A percentile compares a stretch with the other conserved stretches of the same genome.
These are phyloP conservation scores for Jaenimonas drosophilae DNA, from an alignment of 208 protist genomes.

Conservation along the genomic window DNA sequence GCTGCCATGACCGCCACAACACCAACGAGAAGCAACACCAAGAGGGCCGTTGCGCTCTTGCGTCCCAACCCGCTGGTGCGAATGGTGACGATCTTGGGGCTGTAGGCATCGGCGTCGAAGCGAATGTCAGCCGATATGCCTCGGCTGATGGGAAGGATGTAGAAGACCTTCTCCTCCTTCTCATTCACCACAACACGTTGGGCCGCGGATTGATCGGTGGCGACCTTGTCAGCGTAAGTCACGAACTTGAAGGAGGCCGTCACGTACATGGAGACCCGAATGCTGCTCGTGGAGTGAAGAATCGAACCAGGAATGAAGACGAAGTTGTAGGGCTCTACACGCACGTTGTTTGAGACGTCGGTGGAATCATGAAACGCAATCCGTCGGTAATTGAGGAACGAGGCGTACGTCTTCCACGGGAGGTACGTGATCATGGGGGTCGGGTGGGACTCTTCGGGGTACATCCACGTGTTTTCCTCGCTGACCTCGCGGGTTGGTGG, in stretches of 20 bases:
- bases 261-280: constrained; percentile 45
- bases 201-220: constrained; percentile 2
- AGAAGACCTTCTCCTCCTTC: constrained; percentile 42
- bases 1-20: constrained; percentile 37
- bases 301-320: constrained; percentile 72
- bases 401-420: constrained; percentile 52
- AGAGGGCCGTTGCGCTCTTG: constrained; percentile 36
- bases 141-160: constrained; percentile 51
- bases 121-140: constrained; percentile 39
- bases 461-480: constrained; percentile 50
- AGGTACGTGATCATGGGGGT: constrained; percentile 12
- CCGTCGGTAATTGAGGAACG: constrained; percentile 68
- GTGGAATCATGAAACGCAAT: constrained; percentile 11
- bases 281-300: constrained; percentile 52
- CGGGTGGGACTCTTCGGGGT: constrained; percentile 2
- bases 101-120: constrained; percentile 53
- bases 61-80: constrained; percentile 14
- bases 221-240: constrained; percentile 19
- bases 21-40: constrained; percentile 48
- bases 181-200: constrained; percentile 23
- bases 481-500: constrained; percentile 8
- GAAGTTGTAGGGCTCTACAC: constrained; percentile 60
- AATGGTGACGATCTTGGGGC: constrained; percentile 15
- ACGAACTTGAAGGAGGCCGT: constrained; percentile 42
- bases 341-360: not conserved